Base-by-base conservation (phyloP, 352 stramenopile genomes). In the Globisporangium nagaii region DNA sequence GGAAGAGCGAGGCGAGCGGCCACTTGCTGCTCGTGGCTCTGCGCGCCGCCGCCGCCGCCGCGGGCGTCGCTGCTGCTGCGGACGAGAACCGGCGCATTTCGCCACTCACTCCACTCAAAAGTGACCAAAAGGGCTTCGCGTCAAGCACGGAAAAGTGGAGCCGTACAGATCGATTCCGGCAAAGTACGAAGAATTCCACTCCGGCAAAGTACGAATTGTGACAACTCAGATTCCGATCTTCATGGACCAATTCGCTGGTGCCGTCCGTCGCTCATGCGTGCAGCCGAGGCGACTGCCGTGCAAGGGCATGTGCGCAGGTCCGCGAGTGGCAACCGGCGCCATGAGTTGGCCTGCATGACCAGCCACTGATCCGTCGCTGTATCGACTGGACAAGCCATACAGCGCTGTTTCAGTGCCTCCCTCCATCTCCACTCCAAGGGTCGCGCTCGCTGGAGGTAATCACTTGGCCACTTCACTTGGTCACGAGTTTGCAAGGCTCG, bases 21-120 rank as follows among this genome's bases (percentile, higher is more conserved):
- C 56, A 65, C 35, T 43, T 44, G 22, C 24, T 54, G 47, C 32
- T 22, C 24, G 19, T 31, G 19, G 46, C 31, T 19, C 13, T 22
- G 46, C 61, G 60, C 45, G 49, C 58, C 35, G 58, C 41, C 36
- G 62, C 54, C 28, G 60, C 31, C 11, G 52, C 27, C 30, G n/a
- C n/a, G n/a, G n/a, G n/a, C n/a, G n/a, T n/a, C 36, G 62, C 54
- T 24, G 60, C 31, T 9, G 52, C 27, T 25, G 57, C 40, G n/a
- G 62, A 60, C 13, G 70, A 75, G 39, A 79, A 36, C 19, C 70
- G 59, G 19, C 59, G 58, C 68, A 75, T 78, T 49, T 28, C 53
- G 43, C 40, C 45, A 22, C 56, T 24, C 20, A 42, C 31, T 45
- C 34, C 47, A 59, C 31, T 46, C 42, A 48, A 53, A 53, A 50